Conservation (phyloP, 495 filamentous ascomycete genomes). For the Neurospora intermedia region DNA sequence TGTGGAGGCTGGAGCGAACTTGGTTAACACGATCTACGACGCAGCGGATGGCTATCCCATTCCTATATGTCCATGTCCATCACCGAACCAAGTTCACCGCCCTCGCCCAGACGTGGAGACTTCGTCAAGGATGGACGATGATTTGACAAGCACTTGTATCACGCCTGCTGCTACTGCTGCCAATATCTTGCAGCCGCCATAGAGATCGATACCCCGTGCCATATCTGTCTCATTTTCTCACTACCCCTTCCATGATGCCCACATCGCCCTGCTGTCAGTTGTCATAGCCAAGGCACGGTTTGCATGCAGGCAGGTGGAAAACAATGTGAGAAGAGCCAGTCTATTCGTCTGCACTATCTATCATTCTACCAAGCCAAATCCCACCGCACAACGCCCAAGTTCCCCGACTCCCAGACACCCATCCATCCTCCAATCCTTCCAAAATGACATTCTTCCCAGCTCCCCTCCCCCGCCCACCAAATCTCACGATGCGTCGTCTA, state of each 20-base stretch:
- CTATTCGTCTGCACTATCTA: background rate
- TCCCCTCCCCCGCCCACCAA: background rate
- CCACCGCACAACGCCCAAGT: background rate
- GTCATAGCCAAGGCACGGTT: background rate
- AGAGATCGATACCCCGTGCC: background rate
- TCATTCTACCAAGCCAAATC: background rate
- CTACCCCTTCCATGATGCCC: background rate
- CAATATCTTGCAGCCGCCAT: background rate
- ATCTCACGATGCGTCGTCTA: background rate
- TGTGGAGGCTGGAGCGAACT: background rate
- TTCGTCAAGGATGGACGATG: background rate
- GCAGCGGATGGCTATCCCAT: background rate
- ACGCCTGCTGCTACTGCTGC: background rate
- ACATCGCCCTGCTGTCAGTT: background rate
- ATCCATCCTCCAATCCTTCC: background rate
- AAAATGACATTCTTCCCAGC: background rate
- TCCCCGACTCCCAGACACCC: background rate
- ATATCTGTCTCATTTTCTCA: background rate
- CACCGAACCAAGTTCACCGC: background rate
- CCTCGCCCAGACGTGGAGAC: background rate
- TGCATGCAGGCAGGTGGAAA: background rate
- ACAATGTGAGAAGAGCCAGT: background rate
- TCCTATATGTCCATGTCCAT: background rate
- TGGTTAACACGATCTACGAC: background rate
- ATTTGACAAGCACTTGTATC: background rate